Base-by-base conservation (phyloP, 208 protist genomes). In the Leishmania braziliensis region DNA sequence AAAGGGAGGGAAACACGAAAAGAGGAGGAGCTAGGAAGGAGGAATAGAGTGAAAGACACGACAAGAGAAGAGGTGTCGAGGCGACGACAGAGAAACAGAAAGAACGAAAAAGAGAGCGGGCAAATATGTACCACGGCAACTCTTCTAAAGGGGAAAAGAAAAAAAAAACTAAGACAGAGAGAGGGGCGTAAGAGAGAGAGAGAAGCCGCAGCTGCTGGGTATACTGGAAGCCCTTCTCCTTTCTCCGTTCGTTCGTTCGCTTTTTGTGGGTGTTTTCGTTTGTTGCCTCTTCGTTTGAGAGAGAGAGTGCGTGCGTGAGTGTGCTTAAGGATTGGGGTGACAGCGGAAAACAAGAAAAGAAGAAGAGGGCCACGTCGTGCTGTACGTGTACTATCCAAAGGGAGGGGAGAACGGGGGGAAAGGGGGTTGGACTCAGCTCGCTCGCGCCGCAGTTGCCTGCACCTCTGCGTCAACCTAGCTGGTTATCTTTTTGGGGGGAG, bases 41-140 rank as follows among this genome's bases (percentile, higher is more conserved):
- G n/a, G 29, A 48, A 75, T 36, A 50, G 29, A 39, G 18, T 36
- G 29, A 65, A 5, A 80, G 29, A 39, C 53, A 68, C 26, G 29
- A 39, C 29, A 6, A 56, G 23, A 26, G 46, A 39, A 56, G 16
- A 39, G n/a, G 70, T 16, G 33, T 26, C 16, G 70, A 75, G 5
- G 48, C 9, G n/a, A 68, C 69, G 43, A 51, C 12, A 73, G 62
- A 66, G 36, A 81, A 56, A 75, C 48, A 68, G 43, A 71, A 62
- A 62, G 39, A 65, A 4, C 18, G 73, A 71, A 54, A 81, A 20
- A 84, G 69, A 82, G 54, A 77, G 33, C 72, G 54, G 20, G 66
- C 20, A n/a, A 68, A 68, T 33, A 68, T 68, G 62, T 68, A 50
- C 68, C 48, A 50, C 53, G 33, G 75, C 56, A 48, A 39, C 33